Base-by-base conservation (phyloP, 345 rosid genomes). In the Punica granatum region DNA sequence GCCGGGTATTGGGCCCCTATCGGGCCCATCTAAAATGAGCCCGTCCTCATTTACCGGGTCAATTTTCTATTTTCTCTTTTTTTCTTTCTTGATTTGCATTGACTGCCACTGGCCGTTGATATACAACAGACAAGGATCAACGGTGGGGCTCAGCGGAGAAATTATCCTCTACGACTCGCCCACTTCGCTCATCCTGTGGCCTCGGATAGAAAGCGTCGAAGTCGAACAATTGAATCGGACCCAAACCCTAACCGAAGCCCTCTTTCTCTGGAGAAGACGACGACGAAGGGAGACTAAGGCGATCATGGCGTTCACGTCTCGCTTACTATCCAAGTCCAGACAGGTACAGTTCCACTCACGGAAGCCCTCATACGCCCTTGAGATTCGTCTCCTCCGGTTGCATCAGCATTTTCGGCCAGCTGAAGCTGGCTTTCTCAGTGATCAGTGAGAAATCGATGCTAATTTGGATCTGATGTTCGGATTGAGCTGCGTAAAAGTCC, bases 301-400 rank as follows among this genome's bases (percentile, higher is more conserved):
- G 66, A 71, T 71, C 74, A 92, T 92, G 96, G 87, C 98, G 9
- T 75, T 81, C 80, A 69, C 92, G 65, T 78, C 85, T 77, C 96
- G 98, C 19, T 75, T 88, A 61, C 56, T 86, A 36, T 77, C 90
- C 73, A 88, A 85, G 88, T 84, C 92, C 69, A 85, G 86, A 73
- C 98, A 90, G 95, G 98, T 88, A 64, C 19, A 63, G 18, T 26
- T 49, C 12, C 32, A 49, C 34, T 26, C 28, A 2, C 44, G 28
- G 31, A n/a, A 23, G 39, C 19, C 6, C 48, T 13, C 34, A 23
- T 18, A 39, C 43, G 28, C 14, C 2, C 23, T 39, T 13, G n/a
- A 25, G 37, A 6, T 41, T 4, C 23, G 34, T 42, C 53, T 41
- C 60, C 28, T 4, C n/a, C 49, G 0, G 53, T 1, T 70, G 53